Conservation (phyloP, 2,329 filamentous ascomycete genomes). For the Xylaria sp. region DNA sequence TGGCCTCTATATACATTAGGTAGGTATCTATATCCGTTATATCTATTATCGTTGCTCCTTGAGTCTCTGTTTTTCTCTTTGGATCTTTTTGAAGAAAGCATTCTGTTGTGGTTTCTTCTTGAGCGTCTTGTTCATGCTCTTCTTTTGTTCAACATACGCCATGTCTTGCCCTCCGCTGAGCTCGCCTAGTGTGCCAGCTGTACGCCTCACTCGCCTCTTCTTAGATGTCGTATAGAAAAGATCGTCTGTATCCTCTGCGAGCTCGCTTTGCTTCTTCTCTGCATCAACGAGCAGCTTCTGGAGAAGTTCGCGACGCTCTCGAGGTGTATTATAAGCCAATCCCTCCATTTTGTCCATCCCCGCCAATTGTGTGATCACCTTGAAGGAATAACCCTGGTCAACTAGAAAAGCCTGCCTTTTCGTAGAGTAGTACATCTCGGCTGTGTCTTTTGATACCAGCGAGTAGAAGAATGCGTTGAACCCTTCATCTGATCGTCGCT, state of each 20-base stretch:
- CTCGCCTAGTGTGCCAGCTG: constrained; percentile 85
- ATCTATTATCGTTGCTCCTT: constrained; percentile 39
- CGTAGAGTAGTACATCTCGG: constrained; percentile 97
- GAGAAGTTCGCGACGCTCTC: constrained; percentile 85
- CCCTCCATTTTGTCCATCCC: constrained; percentile 87
- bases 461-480: constrained; percentile 99
- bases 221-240: constrained; percentile 51
- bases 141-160: constrained; percentile 92
- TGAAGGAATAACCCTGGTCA: constrained; percentile 98
- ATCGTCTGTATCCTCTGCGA: constrained; percentile 66
- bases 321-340: constrained; percentile 81
- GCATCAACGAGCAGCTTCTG: constrained; percentile 91
- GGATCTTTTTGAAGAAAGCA: constrained; percentile 74
- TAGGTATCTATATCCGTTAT: not conserved
- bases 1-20: not conserved
- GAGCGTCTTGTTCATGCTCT: constrained; percentile 73
- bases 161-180: constrained; percentile 94
- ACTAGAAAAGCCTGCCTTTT: constrained; percentile 97
- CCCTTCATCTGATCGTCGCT: constrained; percentile 94
- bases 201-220: constrained; percentile 75
- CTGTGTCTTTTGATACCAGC: constrained; percentile 94
- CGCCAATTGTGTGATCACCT: constrained; percentile 95
- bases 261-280: constrained; percentile 72
- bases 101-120: constrained; percentile 70
- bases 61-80: constrained; percentile 69